Percentiles rank a stretch among this genome's conserved stretches.
Evolutionary conservation across 2,329 filamentous ascomycete genomes (phyloP).

Genomic region (Clarireedia homoeocarpa): DNA sequence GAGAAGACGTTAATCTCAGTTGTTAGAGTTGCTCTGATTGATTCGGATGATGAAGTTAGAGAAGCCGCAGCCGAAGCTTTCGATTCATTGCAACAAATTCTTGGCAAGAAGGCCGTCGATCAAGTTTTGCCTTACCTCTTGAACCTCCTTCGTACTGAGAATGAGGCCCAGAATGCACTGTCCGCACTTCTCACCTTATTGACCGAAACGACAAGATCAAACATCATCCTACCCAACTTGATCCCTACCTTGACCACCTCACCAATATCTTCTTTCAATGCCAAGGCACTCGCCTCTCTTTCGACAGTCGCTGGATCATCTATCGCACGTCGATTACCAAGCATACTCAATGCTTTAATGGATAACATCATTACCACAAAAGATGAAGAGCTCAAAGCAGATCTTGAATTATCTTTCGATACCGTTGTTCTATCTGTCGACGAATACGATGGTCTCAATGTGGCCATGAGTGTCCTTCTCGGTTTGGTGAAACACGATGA

Average conservation of each 20-base stretch:
- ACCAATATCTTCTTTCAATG: constrained; percentile 91
- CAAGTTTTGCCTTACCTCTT: constrained; percentile 91
- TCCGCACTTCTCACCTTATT: constrained; percentile 88
- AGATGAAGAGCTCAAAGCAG: constrained; percentile 63
- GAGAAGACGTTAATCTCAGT: constrained; percentile 94
- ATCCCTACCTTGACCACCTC: constrained; percentile 86
- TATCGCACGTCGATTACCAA: constrained; percentile 84
- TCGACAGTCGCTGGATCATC: constrained; percentile 83
- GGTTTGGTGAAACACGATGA: constrained; percentile 87
- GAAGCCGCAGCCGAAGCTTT: constrained; percentile 97
- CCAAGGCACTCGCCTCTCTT: constrained; percentile 83
- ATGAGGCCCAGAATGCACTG: constrained; percentile 84
- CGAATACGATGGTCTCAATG: constrained; percentile 92
- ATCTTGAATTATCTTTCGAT: constrained; percentile 77
- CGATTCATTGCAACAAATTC: constrained; percentile 84
- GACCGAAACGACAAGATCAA: constrained; percentile 87
- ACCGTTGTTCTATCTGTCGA: constrained; percentile 88
- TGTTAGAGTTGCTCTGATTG: constrained; percentile 84
- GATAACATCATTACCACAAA: constrained; percentile 77
- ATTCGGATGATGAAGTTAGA: constrained; percentile 80
- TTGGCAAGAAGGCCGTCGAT: constrained; percentile 91
- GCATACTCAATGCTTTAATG: constrained; percentile 88
- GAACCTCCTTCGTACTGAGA: constrained; percentile 76
- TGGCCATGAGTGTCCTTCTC: constrained; percentile 88
- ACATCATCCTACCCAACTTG: constrained; percentile 92